Conservation (phyloP, 164 flowering plant species). For the Sextonia rubra region DNA sequence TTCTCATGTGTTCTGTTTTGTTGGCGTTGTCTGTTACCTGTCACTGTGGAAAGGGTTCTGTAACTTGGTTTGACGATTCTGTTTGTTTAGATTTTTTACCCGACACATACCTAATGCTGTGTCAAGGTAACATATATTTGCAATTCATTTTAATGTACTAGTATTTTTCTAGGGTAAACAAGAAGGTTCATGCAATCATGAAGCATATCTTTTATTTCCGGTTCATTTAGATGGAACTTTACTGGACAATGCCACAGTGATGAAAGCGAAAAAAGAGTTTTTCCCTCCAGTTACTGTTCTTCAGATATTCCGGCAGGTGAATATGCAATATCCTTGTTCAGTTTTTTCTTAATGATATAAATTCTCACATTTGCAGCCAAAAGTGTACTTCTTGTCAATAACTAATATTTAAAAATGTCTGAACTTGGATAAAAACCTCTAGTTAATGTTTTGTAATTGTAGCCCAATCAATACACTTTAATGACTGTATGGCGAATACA, state of each 20-base stretch:
- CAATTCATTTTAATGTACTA: background rate
- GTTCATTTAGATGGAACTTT: slow-evolving; percentile 97
- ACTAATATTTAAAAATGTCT: background rate
- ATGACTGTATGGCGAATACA: too few relatives aligned
- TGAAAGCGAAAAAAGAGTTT: slow-evolving; percentile 77
- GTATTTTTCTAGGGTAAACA: slow-evolving; percentile 43
- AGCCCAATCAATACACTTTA: too few relatives aligned
- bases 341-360: background rate
- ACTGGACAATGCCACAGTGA: slow-evolving; percentile 62
- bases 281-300: slow-evolving; percentile 81
- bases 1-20: background rate
- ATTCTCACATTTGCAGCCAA: background rate
- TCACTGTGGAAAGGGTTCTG: too few relatives aligned
- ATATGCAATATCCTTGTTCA: slow-evolving; percentile 7
- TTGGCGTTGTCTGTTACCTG: too few relatives aligned
- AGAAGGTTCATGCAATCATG: slow-evolving; percentile 79
- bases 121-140: background rate
- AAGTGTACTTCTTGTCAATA: background rate
- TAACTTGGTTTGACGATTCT: too few relatives aligned
- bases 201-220: slow-evolving; percentile 93
- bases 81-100: background rate
- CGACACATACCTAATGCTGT: background rate
- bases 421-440: background rate
- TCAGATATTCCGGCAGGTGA: slow-evolving; percentile 94
- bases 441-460: too few relatives aligned